These are phyloP conservation scores for Coix lacrymajobi DNA, from an alignment of 176 grass and related monocot species.

Conservation along the genomic window DNA sequence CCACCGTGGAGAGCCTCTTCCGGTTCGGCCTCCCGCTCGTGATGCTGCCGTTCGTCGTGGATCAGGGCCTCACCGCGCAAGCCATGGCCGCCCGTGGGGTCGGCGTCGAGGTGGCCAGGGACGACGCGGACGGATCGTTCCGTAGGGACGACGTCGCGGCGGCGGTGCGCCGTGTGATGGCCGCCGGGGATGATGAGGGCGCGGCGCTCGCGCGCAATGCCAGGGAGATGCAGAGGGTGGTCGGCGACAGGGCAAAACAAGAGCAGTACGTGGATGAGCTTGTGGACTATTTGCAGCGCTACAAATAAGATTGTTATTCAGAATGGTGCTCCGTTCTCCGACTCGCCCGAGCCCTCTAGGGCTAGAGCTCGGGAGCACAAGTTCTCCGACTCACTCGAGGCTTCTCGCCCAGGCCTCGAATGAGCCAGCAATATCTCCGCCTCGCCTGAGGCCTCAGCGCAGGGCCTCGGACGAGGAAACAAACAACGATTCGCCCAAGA, in stretches of 20 bases:
- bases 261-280: conserved; percentile 27
- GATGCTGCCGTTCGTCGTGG: conserved; percentile 24
- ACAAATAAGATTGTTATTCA: background rate
- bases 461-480: no score
- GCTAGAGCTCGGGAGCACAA: no score
- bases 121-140: conserved; percentile 22
- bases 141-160: background rate
- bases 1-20: conserved; percentile 26
- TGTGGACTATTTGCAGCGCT: background rate
- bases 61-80: conserved; percentile 29
- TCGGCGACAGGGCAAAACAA: background rate
- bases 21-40: conserved; percentile 35
- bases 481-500: no score
- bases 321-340: no score
- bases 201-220: conserved; percentile 15
- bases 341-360: no score
- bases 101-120: conserved; percentile 19
- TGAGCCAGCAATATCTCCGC: no score
- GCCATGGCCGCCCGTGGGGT: background rate
- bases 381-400: no score
- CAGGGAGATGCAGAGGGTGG: background rate
- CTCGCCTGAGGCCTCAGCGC: no score
- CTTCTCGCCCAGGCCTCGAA: no score
- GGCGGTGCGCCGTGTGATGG: conserved; percentile 30
- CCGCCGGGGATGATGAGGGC: conserved; percentile 30